Evolutionary conservation across 257 asterid genomes (phyloP).

Genomic region (Salvia rosmarinus): DNA sequence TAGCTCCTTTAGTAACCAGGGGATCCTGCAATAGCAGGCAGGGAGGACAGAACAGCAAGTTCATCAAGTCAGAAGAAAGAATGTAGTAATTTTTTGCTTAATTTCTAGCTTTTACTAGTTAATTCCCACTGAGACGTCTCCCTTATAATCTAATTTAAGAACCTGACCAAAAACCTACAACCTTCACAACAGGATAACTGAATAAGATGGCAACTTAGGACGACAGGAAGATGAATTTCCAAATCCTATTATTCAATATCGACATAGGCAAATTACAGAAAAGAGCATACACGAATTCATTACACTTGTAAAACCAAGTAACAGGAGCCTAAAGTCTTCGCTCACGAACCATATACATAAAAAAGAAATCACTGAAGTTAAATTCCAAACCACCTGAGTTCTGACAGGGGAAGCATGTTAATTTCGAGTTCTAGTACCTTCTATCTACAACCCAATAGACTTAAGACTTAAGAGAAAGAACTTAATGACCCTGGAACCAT

Average conservation of each 20-base stretch:
- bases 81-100: neutral
- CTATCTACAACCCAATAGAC: neutral
- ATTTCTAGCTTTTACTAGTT: constrained; percentile 3
- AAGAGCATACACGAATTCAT: neutral
- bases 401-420: neutral
- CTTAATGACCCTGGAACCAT: neutral
- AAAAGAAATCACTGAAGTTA: neutral
- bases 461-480: neutral
- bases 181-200: neutral
- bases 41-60: neutral
- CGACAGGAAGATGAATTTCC: neutral
- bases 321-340: neutral
- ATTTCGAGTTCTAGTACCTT: constrained; percentile 15
- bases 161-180: neutral
- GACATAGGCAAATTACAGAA: neutral
- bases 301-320: constrained; percentile 8
- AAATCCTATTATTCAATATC: neutral
- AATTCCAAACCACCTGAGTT: neutral
- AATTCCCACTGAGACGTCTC: constrained; percentile 2
- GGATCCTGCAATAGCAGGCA: constrained; percentile 61
- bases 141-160: neutral
- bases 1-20: constrained; percentile 67
- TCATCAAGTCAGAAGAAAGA: constrained; percentile 8
- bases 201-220: constrained; percentile 3
- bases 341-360: neutral